Evolutionary conservation across 108 stramenopile species (phyloP), one percentile per base, ranked within the genome.

Genomic region (Nannochloropsis oceanica): DNA sequence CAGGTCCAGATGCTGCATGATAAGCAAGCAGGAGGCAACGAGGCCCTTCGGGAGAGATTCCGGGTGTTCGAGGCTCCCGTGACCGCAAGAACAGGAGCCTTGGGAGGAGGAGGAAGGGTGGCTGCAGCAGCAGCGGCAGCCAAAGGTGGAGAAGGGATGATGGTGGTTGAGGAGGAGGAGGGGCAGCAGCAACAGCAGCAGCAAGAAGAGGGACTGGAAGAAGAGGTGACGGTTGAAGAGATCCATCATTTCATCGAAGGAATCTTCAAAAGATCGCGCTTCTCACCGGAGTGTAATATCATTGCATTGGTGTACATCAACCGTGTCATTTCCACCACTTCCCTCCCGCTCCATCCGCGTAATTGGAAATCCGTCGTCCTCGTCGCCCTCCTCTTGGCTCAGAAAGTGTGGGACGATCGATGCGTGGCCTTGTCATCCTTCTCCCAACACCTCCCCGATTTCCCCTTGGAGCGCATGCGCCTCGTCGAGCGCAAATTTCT

Each of bases 401-500:
- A 89, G 79, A 89, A 89, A 43, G 85, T 89, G 27, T 89, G 88
- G 88, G 88, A 89, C 59, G 88, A 89, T 59, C n/a, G 26, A 20
- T 44, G 84, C 79, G 18, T 85, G 26, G 27, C 80, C 34, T 46
- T 81, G 13, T 86, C 84, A 5, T 18, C 27, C 0, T 87, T 87
- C 43, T 13, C 84, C n/a, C 82, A 13, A 3, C 84, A 25, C n/a
- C 14, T 42, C n/a, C 25, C 83, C 44, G 44, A 83, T 24, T 43
- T 44, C 7, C 24, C 44, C 83, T 13, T 81, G 26, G 24, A 85
- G 59, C 59, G 82, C 59, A 43, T 89, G 25, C 85, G 80, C 27
- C n/a, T 27, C 25, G 44, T 89, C 27, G 88, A 89, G 83, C 42
- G 59, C 46, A n/a, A n/a, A n/a, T 79, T 85, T 43, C 81, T 89